phyloP scores from a whole-genome alignment of 2,329 filamentous ascomycete species.

The Pezicula carpinea region DNA sequence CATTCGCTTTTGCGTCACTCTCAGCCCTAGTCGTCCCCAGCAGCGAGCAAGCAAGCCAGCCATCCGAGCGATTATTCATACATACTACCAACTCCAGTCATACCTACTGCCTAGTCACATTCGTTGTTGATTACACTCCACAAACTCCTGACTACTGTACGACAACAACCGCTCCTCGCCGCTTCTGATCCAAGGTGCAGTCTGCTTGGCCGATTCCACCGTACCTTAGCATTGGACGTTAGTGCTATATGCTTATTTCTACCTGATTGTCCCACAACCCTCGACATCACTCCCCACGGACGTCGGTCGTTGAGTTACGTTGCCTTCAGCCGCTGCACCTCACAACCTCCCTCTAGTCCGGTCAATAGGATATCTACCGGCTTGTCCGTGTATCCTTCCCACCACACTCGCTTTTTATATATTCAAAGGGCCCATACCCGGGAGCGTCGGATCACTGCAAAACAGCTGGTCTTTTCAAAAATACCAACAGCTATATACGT shows the following conservation, averaged over 20 bases:
- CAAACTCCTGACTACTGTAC: no score
- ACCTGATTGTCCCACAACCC: constrained; percentile 8
- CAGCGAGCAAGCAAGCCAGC: constrained; percentile 15
- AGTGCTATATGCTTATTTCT: constrained; percentile 20
- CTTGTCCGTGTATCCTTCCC: constrained; percentile 17
- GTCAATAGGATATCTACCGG: not conserved
- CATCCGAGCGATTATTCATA: constrained; percentile 22
- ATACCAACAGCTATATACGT: not conserved
- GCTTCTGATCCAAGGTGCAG: no score
- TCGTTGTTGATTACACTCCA: not conserved
- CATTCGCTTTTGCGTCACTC: constrained; percentile 55
- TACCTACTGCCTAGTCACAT: constrained; percentile 6
- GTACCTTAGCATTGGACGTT: not conserved
- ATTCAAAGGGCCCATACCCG: constrained; percentile 9
- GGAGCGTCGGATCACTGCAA: constrained; percentile 5
- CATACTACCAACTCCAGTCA: constrained; percentile 5
- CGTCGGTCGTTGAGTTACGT: constrained; percentile 18
- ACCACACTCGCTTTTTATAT: constrained; percentile 24
- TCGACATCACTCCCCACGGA: constrained; percentile 9
- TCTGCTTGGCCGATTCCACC: constrained; percentile 1
- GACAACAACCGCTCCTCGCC: no score
- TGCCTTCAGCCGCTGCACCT: constrained; percentile 23
- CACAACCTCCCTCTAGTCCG: constrained; percentile 6
- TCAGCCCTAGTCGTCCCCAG: constrained; percentile 22
- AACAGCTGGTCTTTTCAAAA: no score